Conservation (phyloP, 805 yeast species). For the Kluyveromyces siamensis region DNA sequence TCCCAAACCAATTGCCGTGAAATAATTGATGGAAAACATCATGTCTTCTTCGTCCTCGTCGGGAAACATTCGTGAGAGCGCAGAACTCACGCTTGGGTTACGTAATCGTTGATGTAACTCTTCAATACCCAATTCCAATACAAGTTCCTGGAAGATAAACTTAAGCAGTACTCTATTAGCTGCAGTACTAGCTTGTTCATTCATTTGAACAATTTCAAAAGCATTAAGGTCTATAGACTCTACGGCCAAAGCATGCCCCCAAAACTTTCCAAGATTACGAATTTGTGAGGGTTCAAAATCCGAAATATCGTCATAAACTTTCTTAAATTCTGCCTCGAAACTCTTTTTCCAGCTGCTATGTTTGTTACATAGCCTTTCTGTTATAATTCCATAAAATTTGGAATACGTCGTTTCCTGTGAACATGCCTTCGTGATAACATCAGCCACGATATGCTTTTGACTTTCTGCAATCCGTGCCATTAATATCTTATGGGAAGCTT, state of each 20-base stretch:
- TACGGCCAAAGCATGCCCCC: constrained; percentile 74
- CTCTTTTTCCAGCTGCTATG: constrained; percentile 48
- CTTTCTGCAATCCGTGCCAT: constrained; percentile 36
- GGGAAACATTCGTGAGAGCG: constrained; percentile 58
- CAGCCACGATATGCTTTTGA: constrained; percentile 48
- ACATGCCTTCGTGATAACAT: constrained; percentile 71
- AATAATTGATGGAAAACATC: constrained; percentile 78
- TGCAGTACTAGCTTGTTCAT: constrained; percentile 68
- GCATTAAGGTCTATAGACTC: constrained; percentile 60
- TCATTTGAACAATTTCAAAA: constrained; percentile 46
- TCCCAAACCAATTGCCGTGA: constrained; percentile 90
- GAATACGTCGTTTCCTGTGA: constrained; percentile 82
- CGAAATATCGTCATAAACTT: constrained; percentile 49
- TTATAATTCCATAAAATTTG: constrained; percentile 72
- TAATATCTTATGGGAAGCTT: constrained; percentile 80
- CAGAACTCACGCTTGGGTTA: constrained; percentile 44
- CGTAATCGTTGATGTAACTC: constrained; percentile 40
- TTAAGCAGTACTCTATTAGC: constrained; percentile 74
- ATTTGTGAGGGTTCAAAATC: constrained; percentile 64
- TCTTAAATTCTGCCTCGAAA: constrained; percentile 44
- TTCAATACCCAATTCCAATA: constrained; percentile 61
- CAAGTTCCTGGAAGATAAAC: constrained; percentile 69
- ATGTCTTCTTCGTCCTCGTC: constrained; percentile 39
- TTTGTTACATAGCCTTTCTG: constrained; percentile 50
- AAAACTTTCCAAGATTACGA: constrained; percentile 71